Base-by-base conservation (phyloP, 495 filamentous ascomycete genomes). In the Xylaria curta region DNA sequence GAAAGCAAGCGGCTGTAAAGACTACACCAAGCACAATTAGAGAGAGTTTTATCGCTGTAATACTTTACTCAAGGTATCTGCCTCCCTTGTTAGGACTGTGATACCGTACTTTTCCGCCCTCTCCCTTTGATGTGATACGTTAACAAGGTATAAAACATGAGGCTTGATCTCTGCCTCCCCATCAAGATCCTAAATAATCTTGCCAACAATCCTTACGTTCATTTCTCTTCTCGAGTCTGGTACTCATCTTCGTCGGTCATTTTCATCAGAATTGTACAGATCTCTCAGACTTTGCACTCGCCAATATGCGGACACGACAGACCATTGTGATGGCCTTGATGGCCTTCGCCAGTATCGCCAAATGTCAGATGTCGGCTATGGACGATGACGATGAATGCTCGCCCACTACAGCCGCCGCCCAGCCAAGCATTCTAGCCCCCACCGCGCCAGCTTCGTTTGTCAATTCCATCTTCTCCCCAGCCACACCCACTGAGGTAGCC, bases 291-390 rank as follows among this genome's bases (percentile, higher is more conserved):
- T 1, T 17, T 44, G 33, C 47, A 28, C 26, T n/a, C 21, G 36
- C 33, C 69, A 71, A 59, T 81, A 86, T 73, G 61, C 87, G 85
- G 85, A 77, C 85, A 58, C 75, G 84, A 73, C 76, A 82, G 67
- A 78, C 82, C 62, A 66, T 64, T 9, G 68, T 65, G 26, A 64
- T 73, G 19, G 33, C 64, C 53, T 44, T 70, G 70, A 72, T 68
- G 31, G 73, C 85, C 36, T 71, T 92, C 64, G 85, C 86, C 53
- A 79, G 86, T 62, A 78, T 90, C 19, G 77, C 85, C 72, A 80
- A 82, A 12, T 89, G 88, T 12, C 95, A 98, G 78, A 90, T 97
- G 85, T 82, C 53, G 26, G 26, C 26, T 5, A 12, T 31, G 13
- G 53, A 8, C 8, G n/a, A 31, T 56, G 53, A 56, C 5, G 17